These are phyloP conservation scores for Calocera viscosa DNA, from an alignment of 768 basidiomycete species.

Conservation along the genomic window DNA sequence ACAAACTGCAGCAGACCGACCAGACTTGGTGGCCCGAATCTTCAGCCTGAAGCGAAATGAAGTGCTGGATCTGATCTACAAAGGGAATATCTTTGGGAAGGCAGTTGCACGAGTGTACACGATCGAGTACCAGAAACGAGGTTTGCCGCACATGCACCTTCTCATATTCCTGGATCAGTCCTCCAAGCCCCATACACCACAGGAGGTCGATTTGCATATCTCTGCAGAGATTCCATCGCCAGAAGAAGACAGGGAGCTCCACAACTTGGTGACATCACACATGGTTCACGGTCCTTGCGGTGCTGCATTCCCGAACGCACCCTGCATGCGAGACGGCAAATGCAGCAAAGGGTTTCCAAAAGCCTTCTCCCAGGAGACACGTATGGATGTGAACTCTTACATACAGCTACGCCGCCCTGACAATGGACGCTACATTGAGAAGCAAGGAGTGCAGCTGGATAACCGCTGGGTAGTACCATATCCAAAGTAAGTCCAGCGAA, in stretches of 20 bases:
- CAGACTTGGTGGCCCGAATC: slow-evolving; percentile 37
- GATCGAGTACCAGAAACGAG: slow-evolving; percentile 48
- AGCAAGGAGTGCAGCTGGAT: slow-evolving; percentile 20
- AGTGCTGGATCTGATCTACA: slow-evolving; percentile 28
- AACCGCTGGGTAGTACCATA: slow-evolving; percentile 38
- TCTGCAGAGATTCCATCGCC: slow-evolving; percentile 36
- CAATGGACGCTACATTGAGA: slow-evolving; percentile 26
- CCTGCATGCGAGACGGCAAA: slow-evolving; percentile 33
- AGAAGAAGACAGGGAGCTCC: slow-evolving; percentile 30
- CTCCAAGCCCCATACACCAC: slow-evolving; percentile 28
- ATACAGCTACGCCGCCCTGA: slow-evolving; percentile 29
- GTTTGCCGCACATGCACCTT: slow-evolving; percentile 44
- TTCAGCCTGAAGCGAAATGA: slow-evolving; percentile 35
- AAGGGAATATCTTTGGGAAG: slow-evolving; percentile 32
- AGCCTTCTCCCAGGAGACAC: slow-evolving; percentile 27
- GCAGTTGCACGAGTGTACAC: slow-evolving; percentile 37
- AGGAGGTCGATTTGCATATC: slow-evolving; percentile 32
- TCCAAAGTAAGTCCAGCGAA: too few species aligned
- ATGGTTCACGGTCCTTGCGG: slow-evolving; percentile 45
- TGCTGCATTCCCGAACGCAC: slow-evolving; percentile 23
- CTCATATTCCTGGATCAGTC: slow-evolving; percentile 32
- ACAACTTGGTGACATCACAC: slow-evolving; percentile 29
- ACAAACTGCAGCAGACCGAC: slow-evolving; percentile 22
- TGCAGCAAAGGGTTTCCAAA: slow-evolving; percentile 40
- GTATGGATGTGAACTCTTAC: slow-evolving; percentile 32